These are phyloP conservation scores for Saccharum hybrid DNA, from an alignment of 202 grass and related monocot genomes.

Conservation along the genomic window DNA sequence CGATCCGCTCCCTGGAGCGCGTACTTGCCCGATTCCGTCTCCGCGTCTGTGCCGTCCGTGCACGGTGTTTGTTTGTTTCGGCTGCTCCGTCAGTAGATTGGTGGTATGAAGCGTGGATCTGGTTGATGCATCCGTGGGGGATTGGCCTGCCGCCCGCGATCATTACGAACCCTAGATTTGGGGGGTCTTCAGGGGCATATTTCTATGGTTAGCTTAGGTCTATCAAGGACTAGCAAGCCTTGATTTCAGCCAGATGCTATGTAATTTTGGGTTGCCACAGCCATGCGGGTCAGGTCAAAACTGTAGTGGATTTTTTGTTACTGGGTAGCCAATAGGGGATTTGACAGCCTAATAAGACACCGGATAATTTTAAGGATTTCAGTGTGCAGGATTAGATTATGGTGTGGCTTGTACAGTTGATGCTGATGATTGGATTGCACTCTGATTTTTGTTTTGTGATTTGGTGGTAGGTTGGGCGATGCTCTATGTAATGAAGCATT, in stretches of 20 bases:
- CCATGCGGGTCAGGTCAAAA: neutral
- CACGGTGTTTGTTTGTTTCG: neutral
- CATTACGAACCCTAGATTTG: neutral
- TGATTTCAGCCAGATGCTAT: neutral
- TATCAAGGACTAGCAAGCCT: neutral
- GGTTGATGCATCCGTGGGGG: neutral
- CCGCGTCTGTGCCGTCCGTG: neutral
- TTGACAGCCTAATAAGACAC: neutral
- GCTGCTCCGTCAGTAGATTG: neutral
- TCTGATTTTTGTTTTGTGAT: neutral
- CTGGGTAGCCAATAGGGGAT: neutral
- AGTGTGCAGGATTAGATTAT: neutral
- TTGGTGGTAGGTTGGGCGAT: neutral
- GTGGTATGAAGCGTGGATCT: neutral
- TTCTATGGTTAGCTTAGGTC: neutral
- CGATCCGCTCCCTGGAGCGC: neutral
- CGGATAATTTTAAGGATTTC: neutral
- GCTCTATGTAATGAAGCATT: neutral
- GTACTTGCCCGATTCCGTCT: neutral
- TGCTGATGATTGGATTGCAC: neutral
- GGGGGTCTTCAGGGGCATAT: neutral
- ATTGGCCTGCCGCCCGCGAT: neutral
- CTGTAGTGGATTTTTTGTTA: neutral
- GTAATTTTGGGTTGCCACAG: neutral
- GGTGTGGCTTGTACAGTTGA: neutral